Conservation (phyloP, 2,329 filamentous ascomycete species). For the Bisporella sp. region DNA sequence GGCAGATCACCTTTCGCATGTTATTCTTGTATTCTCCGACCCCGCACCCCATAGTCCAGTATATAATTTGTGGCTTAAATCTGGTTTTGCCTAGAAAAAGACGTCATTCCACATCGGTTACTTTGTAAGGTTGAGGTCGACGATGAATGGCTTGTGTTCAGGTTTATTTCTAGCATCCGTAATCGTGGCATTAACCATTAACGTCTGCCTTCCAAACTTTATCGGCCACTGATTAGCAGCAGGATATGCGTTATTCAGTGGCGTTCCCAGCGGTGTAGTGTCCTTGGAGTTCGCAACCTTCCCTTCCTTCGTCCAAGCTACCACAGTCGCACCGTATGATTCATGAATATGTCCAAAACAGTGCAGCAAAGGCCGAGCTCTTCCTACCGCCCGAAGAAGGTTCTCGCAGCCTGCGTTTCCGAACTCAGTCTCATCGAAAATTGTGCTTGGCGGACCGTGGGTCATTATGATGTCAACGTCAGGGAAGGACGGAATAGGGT, state of each 20-base stretch:
- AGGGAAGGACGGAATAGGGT: constrained; percentile 16
- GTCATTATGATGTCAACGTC: constrained; percentile 49
- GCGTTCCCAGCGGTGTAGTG: too few species aligned
- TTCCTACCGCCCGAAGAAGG: constrained; percentile 41
- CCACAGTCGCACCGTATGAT: constrained; percentile 42
- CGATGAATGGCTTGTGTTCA: constrained; percentile 44
- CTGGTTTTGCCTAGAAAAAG: too few species aligned
- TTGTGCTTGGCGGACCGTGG: constrained; percentile 47
- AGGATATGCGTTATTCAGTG: constrained; percentile 28
- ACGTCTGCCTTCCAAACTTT: constrained; percentile 37
- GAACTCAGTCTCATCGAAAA: constrained; percentile 36
- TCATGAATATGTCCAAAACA: constrained; percentile 59
- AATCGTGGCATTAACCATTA: constrained; percentile 55
- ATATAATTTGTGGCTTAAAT: too few species aligned
- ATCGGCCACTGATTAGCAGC: constrained; percentile 25
- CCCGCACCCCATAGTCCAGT: too few species aligned
- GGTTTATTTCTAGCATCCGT: constrained; percentile 34
- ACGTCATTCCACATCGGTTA: too few species aligned
- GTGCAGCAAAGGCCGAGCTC: constrained; percentile 45
- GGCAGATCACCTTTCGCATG: too few species aligned
- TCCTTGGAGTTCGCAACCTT: too few species aligned
- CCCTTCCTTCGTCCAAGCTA: constrained; percentile 36
- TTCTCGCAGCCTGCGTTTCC: constrained; percentile 41
- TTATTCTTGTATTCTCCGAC: too few species aligned
- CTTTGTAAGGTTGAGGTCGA: background rate